A percentile compares a stretch with the other conserved stretches of the same genome.
Evolutionary conservation across 345 rosid genomes (phyloP).

Genomic region (Brassica juncea): DNA sequence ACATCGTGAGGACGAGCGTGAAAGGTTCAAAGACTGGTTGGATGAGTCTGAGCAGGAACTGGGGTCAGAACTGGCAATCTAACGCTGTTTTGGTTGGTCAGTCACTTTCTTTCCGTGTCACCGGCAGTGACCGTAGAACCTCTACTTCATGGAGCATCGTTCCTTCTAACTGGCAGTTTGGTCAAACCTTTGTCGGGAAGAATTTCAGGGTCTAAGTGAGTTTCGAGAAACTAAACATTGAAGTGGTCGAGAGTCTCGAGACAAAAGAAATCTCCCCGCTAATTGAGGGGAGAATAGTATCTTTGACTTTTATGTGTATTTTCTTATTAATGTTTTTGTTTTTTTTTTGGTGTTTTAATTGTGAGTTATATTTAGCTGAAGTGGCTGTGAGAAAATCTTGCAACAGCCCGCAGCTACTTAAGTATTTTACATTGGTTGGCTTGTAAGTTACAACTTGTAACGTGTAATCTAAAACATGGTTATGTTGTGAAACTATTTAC

Average conservation of each 20-base stretch:
- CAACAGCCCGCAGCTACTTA: constrained; percentile 43
- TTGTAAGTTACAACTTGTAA: constrained; percentile 32
- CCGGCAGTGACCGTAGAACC: constrained; percentile 72
- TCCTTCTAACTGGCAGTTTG: constrained; percentile 73
- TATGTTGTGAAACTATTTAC: constrained; percentile 14
- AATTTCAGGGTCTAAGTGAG: constrained; percentile 61
- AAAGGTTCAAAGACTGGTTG: constrained; percentile 56
- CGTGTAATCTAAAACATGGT: constrained; percentile 28
- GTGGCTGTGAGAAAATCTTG: constrained; percentile 42
- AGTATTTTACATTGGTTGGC: constrained; percentile 29
- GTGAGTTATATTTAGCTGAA: constrained; percentile 29
- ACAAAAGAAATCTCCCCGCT: constrained; percentile 39
- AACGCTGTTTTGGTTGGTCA: constrained; percentile 62
- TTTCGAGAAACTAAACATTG: constrained; percentile 13
- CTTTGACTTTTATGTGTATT: constrained; percentile 35
- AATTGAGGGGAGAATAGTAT: constrained; percentile 33
- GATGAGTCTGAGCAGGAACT: constrained; percentile 64
- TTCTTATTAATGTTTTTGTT: not conserved
- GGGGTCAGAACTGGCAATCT: constrained; percentile 78
- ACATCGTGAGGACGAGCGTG: constrained; percentile 53
- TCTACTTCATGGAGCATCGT: constrained; percentile 81
- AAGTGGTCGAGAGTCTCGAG: not conserved
- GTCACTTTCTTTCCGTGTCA: constrained; percentile 73
- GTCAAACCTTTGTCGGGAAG: constrained; percentile 79
- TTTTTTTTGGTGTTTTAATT: constrained; percentile 22